A percentile compares a stretch with the other conserved stretches of the same genome.
phyloP scores from a whole-genome alignment of 192 early-diverging fungal genomes.

The Backusella circina region DNA sequence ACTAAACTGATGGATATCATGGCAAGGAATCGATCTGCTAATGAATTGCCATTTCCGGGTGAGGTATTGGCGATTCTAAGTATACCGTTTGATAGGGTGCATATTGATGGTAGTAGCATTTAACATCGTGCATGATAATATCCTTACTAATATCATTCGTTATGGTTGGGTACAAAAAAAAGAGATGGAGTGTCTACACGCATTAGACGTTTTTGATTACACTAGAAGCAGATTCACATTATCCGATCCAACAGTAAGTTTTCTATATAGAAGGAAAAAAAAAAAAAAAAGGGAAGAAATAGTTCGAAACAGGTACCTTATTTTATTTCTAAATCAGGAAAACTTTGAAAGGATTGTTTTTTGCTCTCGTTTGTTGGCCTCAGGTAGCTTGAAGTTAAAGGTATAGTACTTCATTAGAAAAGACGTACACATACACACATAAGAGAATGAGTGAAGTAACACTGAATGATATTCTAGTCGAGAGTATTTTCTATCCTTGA shows the following conservation, averaged over 20 bases:
- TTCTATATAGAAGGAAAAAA: not conserved
- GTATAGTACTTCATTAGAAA: not conserved
- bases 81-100: slow-evolving; percentile 15
- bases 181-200: slow-evolving; percentile 34
- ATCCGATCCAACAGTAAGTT: slow-evolving; percentile 23
- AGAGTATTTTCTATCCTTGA: slow-evolving; percentile 23
- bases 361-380: slow-evolving; percentile 27
- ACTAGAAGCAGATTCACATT: slow-evolving; percentile 20
- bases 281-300: not conserved
- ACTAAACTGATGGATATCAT: not conserved
- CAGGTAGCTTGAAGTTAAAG: slow-evolving; percentile 19
- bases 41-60: slow-evolving; percentile 14
- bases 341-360: slow-evolving; percentile 33
- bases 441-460: not conserved
- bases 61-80: slow-evolving; percentile 23
- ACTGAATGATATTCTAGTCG: slow-evolving; percentile 1
- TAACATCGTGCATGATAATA: not conserved
- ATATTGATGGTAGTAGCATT: slow-evolving; percentile 6
- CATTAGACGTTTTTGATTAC: slow-evolving; percentile 38
- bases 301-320: not conserved
- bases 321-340: slow-evolving; percentile 23
- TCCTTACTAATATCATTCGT: not conserved
- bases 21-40: slow-evolving; percentile 10
- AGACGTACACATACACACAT: not conserved
- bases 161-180: not conserved